phyloP scores from a whole-genome alignment of 2,329 filamentous ascomycete species.

The Xylaria arbuscula region DNA sequence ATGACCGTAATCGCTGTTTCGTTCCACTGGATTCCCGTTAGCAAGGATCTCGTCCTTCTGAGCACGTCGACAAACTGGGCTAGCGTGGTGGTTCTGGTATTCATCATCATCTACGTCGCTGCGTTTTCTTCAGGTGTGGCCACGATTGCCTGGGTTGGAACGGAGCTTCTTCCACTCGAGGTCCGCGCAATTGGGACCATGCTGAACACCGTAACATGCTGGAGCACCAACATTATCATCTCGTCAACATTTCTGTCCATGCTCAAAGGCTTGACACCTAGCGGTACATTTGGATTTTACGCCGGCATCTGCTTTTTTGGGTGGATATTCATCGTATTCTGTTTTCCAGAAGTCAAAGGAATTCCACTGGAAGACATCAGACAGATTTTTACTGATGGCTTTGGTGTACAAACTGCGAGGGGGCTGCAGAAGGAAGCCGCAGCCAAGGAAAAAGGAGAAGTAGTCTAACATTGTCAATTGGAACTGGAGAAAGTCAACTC shows the following conservation, averaged over 20 bases:
- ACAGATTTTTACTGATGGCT: slow-evolving; percentile 15
- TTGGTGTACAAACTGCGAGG: slow-evolving; percentile 5
- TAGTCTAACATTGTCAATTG: background rate
- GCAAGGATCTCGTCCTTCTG: slow-evolving; percentile 49
- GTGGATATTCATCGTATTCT: slow-evolving; percentile 58
- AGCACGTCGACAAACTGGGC: slow-evolving; percentile 49
- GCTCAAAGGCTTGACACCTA: slow-evolving; percentile 58
- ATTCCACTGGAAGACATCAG: slow-evolving; percentile 59
- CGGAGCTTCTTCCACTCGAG: slow-evolving; percentile 58
- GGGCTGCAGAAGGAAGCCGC: background rate
- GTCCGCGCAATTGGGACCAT: slow-evolving; percentile 58
- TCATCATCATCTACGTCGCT: slow-evolving; percentile 56
- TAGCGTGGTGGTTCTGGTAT: slow-evolving; percentile 53
- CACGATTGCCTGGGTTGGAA: slow-evolving; percentile 57
- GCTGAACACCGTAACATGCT: slow-evolving; percentile 56
- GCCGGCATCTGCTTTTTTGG: slow-evolving; percentile 59
- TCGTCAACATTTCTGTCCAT: slow-evolving; percentile 58
- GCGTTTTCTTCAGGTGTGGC: slow-evolving; percentile 58
- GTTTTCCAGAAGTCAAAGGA: slow-evolving; percentile 61
- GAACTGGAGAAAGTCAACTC: background rate
- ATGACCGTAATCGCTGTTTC: slow-evolving; percentile 53
- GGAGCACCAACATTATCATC: slow-evolving; percentile 59
- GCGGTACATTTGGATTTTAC: slow-evolving; percentile 61
- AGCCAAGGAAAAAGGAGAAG: background rate
- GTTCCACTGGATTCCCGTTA: slow-evolving; percentile 58